Conservation (phyloP, 306 rosid genomes). For the Acacia crassicarpa region DNA sequence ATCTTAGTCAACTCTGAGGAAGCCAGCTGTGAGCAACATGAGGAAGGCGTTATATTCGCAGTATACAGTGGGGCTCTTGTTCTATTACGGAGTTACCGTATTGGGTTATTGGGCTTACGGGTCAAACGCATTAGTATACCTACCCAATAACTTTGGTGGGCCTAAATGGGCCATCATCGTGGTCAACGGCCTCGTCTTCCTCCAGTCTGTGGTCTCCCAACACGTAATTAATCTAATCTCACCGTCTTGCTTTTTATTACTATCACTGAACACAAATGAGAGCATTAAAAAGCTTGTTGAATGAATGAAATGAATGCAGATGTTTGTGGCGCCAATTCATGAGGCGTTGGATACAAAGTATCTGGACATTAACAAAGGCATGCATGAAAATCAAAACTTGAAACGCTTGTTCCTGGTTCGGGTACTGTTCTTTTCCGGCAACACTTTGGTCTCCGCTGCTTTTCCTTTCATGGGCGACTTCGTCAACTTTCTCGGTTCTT, state of each 20-base stretch:
- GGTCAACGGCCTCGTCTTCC: slow-evolving; percentile 42
- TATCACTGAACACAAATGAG: not conserved
- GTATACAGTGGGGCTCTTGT: slow-evolving; percentile 42
- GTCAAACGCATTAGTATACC: slow-evolving; percentile 40
- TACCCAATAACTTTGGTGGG: slow-evolving; percentile 49
- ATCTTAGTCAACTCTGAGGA: slow-evolving; percentile 48
- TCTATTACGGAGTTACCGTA: slow-evolving; percentile 47
- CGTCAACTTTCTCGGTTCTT: slow-evolving; percentile 56
- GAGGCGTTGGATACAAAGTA: slow-evolving; percentile 55
- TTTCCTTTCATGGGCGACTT: slow-evolving; percentile 67
- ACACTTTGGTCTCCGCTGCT: slow-evolving; percentile 50
- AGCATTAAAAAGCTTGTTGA: not conserved
- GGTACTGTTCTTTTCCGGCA: slow-evolving; percentile 32
- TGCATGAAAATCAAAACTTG: slow-evolving; percentile 49
- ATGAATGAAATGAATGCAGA: slow-evolving; percentile 20
- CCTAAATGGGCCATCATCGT: slow-evolving; percentile 53
- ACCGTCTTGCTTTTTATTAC: not conserved
- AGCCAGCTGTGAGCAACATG: slow-evolving; percentile 57
- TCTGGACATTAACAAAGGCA: slow-evolving; percentile 36
- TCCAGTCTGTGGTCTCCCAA: slow-evolving; percentile 56
- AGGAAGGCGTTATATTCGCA: slow-evolving; percentile 49
- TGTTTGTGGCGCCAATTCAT: slow-evolving; percentile 55
- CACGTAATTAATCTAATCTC: slow-evolving; percentile 36
- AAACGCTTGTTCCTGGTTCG: slow-evolving; percentile 43
- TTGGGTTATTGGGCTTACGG: slow-evolving; percentile 73